Conservation (phyloP, 345 rosid species). For the Brassica incana region DNA sequence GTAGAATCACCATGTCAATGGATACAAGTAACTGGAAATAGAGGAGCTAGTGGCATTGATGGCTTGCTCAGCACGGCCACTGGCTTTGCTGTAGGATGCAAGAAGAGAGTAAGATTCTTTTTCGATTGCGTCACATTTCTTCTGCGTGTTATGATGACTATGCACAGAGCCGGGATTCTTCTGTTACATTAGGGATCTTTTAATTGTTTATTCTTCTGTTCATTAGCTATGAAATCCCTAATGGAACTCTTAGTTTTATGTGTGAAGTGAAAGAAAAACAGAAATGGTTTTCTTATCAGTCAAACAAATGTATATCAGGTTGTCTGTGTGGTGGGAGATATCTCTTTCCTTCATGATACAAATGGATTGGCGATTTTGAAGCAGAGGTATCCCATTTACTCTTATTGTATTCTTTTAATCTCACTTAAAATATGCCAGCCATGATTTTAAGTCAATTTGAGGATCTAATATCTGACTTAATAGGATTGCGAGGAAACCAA, state of each 20-base stretch:
- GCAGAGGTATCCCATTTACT: slow-evolving; percentile 55
- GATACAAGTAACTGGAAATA: slow-evolving; percentile 80
- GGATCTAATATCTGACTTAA: slow-evolving; percentile 7
- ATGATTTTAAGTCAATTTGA: neutral
- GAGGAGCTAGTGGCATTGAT: slow-evolving; percentile 99
- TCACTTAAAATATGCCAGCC: neutral
- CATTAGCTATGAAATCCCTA: neutral
- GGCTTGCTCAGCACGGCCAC: slow-evolving; percentile 91
- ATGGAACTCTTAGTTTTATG: slow-evolving; percentile 5
- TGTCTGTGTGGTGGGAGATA: slow-evolving; percentile 76
- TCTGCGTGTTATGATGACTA: neutral
- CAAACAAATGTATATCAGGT: slow-evolving; percentile 48
- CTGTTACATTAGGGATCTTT: too few species aligned
- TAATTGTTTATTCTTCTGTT: neutral
- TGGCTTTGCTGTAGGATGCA: slow-evolving; percentile 92
- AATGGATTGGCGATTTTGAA: slow-evolving; percentile 84
- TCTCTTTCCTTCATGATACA: slow-evolving; percentile 96
- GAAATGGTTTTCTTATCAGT: neutral
- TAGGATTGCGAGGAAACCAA: slow-evolving; percentile 72
- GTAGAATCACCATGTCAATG: slow-evolving; percentile 55
- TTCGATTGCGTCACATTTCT: slow-evolving; percentile 6
- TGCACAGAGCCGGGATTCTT: neutral
- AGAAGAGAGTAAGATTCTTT: slow-evolving; percentile 59
- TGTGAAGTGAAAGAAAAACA: slow-evolving; percentile 1
- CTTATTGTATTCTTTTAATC: neutral